phyloP scores from a whole-genome alignment of 306 rosid species.

The Sicyos edulis region DNA sequence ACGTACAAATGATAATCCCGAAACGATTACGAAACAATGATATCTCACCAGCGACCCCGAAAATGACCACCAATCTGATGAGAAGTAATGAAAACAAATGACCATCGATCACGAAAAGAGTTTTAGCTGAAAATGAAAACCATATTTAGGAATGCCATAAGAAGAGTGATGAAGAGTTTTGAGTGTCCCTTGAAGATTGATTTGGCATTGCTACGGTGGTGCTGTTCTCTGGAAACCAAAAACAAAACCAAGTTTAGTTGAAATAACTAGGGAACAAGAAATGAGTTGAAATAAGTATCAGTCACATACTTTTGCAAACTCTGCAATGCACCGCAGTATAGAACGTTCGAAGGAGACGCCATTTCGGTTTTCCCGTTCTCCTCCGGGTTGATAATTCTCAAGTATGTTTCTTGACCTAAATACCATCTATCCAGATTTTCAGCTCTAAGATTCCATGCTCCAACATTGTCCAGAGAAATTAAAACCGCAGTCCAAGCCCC shows the following conservation, averaged over 20 bases:
- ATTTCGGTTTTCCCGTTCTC: conserved; percentile 64
- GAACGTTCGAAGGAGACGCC: conserved; percentile 50
- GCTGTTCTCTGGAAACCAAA: conserved; percentile 40
- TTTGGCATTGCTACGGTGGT: conserved; percentile 25
- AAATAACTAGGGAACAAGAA: not conserved
- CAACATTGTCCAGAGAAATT: conserved; percentile 68
- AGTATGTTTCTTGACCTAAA: conserved; percentile 85
- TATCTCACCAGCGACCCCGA: not conserved
- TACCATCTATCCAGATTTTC: conserved; percentile 91
- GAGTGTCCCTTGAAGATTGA: conserved; percentile 27
- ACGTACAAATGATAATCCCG: not conserved
- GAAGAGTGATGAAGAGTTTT: conserved; percentile 33
- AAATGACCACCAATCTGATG: not conserved
- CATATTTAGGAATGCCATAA: conserved; percentile 40
- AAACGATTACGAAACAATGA: not conserved
- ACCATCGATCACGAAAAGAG: not conserved
- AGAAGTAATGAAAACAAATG: conserved; percentile 11
- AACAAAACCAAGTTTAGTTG: conserved; percentile 8
- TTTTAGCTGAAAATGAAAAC: conserved; percentile 28
- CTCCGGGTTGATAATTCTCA: conserved; percentile 68
- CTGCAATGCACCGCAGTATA: conserved; percentile 66
- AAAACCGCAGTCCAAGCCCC: conserved; percentile 87
- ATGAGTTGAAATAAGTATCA: not conserved
- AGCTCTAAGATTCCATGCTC: conserved; percentile 71
- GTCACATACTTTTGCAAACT: conserved; percentile 42